phyloP scores from a whole-genome alignment of 345 rosid genomes.

The Corchorus olitorius region DNA sequence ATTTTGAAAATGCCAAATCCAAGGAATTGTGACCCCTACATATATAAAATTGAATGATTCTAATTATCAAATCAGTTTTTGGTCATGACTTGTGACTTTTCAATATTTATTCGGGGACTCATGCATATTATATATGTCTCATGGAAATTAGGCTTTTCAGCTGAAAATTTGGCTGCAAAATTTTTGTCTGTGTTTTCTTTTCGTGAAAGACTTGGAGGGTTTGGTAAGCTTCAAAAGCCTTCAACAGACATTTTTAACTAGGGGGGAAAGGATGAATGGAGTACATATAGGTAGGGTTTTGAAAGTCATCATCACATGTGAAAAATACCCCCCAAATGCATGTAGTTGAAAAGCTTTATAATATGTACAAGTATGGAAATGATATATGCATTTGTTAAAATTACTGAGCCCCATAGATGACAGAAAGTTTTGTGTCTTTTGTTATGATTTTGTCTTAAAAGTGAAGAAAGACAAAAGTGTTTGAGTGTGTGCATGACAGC shows the following conservation, averaged over 20 bases:
- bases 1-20: not conserved
- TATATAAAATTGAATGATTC: not conserved
- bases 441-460: not conserved
- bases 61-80: not conserved
- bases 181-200: not conserved
- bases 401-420: not conserved
- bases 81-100: not conserved
- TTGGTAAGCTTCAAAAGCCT: too few species aligned
- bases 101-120: not conserved
- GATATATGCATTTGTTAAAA: not conserved
- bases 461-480: not conserved
- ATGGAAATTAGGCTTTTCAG: not conserved
- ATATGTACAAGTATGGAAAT: not conserved
- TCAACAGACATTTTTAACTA: too few species aligned
- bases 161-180: not conserved
- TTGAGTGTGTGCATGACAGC: constrained; percentile 4
- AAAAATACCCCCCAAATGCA: not conserved
- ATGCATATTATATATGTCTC: not conserved
- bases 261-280: not conserved
- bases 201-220: too few species aligned
- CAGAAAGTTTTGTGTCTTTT: not conserved
- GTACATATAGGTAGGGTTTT: not conserved
- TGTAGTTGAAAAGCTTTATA: not conserved
- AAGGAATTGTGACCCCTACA: not conserved
- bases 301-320: not conserved